These are phyloP conservation scores for Balamuthia mandrillaris DNA, from an alignment of 208 protist species.

Conservation along the genomic window DNA sequence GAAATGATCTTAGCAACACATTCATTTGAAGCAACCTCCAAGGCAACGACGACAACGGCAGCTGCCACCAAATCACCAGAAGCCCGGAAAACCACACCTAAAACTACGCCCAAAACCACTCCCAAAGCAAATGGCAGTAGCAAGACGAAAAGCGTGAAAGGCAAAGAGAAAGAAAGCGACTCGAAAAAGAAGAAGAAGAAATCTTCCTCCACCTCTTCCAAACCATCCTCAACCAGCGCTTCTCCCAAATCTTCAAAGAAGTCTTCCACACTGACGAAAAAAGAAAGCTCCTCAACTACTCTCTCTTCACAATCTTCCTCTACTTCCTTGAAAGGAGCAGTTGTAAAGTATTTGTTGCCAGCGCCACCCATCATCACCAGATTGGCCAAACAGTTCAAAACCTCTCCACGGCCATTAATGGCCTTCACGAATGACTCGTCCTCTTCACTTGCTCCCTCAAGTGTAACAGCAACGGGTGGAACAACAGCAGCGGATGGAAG, in stretches of 20 bases:
- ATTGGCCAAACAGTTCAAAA: background rate
- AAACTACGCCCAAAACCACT: background rate
- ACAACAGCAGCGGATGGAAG: too few relatives aligned
- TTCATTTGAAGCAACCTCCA: too few relatives aligned
- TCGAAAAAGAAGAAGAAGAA: background rate
- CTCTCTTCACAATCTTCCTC: background rate
- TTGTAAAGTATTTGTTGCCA: background rate
- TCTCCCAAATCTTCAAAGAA: background rate
- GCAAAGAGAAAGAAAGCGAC: background rate
- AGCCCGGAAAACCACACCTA: background rate
- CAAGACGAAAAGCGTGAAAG: too few relatives aligned
- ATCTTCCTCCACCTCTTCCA: constrained; percentile 11
- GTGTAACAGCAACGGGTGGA: too few relatives aligned
- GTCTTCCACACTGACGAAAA: background rate
- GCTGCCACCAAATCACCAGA: background rate
- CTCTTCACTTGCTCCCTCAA: too few relatives aligned
- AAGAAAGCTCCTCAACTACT: background rate
- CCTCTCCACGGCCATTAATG: background rate
- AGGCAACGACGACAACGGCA: background rate
- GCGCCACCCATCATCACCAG: background rate
- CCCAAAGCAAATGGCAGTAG: too few relatives aligned
- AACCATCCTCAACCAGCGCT: background rate
- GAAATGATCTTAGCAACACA: too few relatives aligned
- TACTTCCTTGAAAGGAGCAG: background rate
- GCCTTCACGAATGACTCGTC: too few relatives aligned